phyloP scores from a whole-genome alignment of 441 rosid species.

The Bruguiera hainesii region DNA sequence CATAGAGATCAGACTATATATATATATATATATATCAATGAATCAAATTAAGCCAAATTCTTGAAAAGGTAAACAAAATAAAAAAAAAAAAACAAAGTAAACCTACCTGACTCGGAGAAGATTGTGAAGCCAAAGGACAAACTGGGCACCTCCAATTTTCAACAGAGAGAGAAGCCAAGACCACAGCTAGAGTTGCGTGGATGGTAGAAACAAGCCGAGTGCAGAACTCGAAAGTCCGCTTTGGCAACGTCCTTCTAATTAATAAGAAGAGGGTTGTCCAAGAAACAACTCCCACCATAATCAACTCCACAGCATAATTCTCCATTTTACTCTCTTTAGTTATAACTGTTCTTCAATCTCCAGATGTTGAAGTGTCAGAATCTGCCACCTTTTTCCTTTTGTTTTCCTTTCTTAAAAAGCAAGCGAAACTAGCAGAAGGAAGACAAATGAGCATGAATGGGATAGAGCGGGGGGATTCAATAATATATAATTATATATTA shows the following conservation, averaged over 20 bases:
- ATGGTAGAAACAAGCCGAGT: slow-evolving; percentile 65
- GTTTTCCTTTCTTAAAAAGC: no score
- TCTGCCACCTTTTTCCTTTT: no score
- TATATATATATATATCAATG: background rate
- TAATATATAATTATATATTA: no score
- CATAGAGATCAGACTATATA: background rate
- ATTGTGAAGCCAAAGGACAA: slow-evolving; percentile 54
- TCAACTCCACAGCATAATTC: slow-evolving; percentile 24
- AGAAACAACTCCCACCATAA: slow-evolving; percentile 42
- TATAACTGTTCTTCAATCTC: no score
- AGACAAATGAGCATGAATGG: no score
- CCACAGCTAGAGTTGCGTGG: slow-evolving; percentile 62
- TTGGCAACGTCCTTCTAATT: slow-evolving; percentile 38
- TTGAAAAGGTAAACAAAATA: background rate
- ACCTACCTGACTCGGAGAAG: slow-evolving; percentile 50
- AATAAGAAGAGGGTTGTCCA: slow-evolving; percentile 52
- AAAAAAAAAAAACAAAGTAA: background rate
- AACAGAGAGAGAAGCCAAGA: slow-evolving; percentile 60
- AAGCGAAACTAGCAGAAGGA: no score
- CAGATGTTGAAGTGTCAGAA: no score
- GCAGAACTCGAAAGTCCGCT: slow-evolving; percentile 64
- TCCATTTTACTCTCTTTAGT: slow-evolving; percentile 32
- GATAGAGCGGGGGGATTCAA: no score
- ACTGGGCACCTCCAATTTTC: slow-evolving; percentile 75
- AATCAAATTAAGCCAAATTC: no score